Conservation (phyloP, 257 asterid species). For the Nicotiana noctiflora region DNA sequence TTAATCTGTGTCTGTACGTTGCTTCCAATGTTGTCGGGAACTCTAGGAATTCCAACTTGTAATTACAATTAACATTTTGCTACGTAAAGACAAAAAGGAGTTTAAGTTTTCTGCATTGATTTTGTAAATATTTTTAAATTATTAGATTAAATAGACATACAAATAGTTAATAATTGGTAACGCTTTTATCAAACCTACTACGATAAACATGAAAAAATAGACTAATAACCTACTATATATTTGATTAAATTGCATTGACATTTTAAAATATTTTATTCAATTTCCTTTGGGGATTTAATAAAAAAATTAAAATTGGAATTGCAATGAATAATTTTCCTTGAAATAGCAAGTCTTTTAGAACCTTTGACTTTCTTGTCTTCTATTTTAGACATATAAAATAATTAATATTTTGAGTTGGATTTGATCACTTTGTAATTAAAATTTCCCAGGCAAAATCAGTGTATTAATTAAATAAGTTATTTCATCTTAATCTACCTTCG, state of each 20-base stretch:
- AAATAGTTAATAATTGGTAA: too few species aligned
- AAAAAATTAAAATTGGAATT: background rate
- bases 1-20: background rate
- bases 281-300: background rate
- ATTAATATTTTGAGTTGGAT: background rate
- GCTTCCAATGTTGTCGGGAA: constrained; percentile 24
- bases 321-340: background rate
- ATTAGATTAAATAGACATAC: too few species aligned
- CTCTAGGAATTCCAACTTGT: background rate
- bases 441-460: too few species aligned
- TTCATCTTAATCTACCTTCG: too few species aligned
- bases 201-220: too few species aligned
- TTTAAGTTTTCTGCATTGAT: background rate
- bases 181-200: too few species aligned
- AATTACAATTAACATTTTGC: background rate
- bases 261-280: too few species aligned
- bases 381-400: too few species aligned
- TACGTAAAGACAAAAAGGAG: background rate
- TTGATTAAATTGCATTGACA: background rate
- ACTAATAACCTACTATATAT: too few species aligned
- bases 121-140: too few species aligned
- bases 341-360: background rate
- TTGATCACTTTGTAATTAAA: background rate
- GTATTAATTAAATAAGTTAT: too few species aligned
- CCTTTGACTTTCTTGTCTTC: background rate